Evolutionary conservation across 2,329 filamentous ascomycete species (phyloP), one percentile per base, ranked within the genome.

Genomic region (Botrytis paeoniae): DNA sequence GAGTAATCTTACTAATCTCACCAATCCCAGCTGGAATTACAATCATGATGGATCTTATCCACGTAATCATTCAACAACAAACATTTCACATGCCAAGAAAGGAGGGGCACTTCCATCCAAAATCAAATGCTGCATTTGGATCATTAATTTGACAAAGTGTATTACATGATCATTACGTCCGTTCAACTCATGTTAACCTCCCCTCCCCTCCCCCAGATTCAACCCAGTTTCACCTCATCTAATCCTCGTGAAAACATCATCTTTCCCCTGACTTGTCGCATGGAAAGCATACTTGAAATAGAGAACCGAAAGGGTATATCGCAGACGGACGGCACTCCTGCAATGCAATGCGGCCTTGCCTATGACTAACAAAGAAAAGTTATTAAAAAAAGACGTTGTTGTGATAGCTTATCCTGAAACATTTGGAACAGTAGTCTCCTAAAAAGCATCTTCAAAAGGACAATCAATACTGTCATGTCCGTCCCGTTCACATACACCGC

Each of bases 381-480:
- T 39, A 25, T 39, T 5, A 2, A 41, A 32, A 41, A 25, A 41
- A 22, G n/a, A 25, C 65, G 39, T 68, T 45, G 29, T 32, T 48
- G 32, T 32, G n/a, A 68, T 25, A 41, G 48, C 54, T 22, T 57
- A 57, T 69, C 65, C 65, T 57, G n/a, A 37, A 69, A 29, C 18
- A 59, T 25, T 29, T 12, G 39, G 25, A 41, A 51, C 35, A 39
- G 37, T 29, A 43, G 32, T 57, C 20, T 57, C 37, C 48, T 84
- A 91, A 76, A 91, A 92, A 43, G 89, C 90, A 82, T 97, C 94
- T 83, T 97, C 95, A 82, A 97, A 92, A 20, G 95, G 94, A 83
- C 95, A 97, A 82, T 97, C 94, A 75, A 97, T 95, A 80, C 95
- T 98, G 82, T 98, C 93, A 81, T 99, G 96, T 22, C 96, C 96